Evolutionary conservation across 306 rosid species (phyloP).

Genomic region (Macrotyloma uniflorum): DNA sequence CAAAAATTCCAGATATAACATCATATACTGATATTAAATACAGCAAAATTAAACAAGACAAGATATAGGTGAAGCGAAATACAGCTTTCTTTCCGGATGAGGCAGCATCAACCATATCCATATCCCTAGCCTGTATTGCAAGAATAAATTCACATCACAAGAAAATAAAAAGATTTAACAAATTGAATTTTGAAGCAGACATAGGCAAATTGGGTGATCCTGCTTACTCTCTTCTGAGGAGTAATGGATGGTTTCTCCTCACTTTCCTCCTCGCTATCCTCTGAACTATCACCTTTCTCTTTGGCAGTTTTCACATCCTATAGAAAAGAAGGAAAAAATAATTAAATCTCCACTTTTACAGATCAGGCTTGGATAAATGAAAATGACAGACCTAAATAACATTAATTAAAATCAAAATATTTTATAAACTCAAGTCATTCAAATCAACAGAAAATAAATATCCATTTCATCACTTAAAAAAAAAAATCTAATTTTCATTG

Average conservation of each 20-base stretch:
- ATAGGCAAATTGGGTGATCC: not conserved
- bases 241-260: slow-evolving; percentile 51
- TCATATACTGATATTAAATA: not conserved
- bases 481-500: no score
- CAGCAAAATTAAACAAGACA: not conserved
- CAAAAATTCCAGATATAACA: not conserved
- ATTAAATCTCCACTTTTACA: not conserved
- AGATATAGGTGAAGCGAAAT: not conserved
- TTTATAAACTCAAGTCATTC: not conserved
- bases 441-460: not conserved
- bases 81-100: slow-evolving; percentile 59
- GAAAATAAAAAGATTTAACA: not conserved
- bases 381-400: not conserved
- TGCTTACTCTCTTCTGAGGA: slow-evolving; percentile 55
- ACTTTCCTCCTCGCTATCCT: slow-evolving; percentile 47
- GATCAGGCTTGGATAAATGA: not conserved
- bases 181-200: not conserved
- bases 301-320: slow-evolving; percentile 39
- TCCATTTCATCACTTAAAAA: not conserved
- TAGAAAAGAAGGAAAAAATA: not conserved
- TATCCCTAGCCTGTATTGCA: slow-evolving; percentile 56
- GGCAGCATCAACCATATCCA: slow-evolving; percentile 70
- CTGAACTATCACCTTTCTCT: slow-evolving; percentile 40
- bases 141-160: not conserved
- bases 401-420: not conserved